Evolutionary conservation across 176 grass and related monocot genomes (phyloP).

Genomic region (Aegilops sharonensis): DNA sequence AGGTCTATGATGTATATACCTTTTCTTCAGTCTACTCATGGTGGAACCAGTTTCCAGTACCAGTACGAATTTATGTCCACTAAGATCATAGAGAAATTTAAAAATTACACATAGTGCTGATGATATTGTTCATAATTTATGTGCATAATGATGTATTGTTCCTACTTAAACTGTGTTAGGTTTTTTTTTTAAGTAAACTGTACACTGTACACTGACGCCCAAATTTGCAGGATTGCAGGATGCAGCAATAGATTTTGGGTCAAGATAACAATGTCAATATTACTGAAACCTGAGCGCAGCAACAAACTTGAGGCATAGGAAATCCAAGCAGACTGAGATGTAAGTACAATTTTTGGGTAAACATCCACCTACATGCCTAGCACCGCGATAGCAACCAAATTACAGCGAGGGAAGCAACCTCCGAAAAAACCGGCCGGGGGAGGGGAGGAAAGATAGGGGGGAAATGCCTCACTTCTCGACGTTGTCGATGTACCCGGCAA

Average conservation of each 20-base stretch:
- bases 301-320: not conserved
- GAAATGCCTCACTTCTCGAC: not conserved
- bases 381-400: not conserved
- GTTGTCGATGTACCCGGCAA: not conserved
- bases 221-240: not conserved
- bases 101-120: not conserved
- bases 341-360: not conserved
- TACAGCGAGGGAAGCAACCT: not conserved
- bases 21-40: not conserved
- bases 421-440: not conserved
- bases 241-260: not conserved
- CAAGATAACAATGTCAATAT: not conserved
- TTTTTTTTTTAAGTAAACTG: not conserved
- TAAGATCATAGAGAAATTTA: not conserved
- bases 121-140: no score
- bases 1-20: not conserved
- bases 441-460: no score
- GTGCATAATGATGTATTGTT: not conserved
- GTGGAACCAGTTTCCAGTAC: not conserved
- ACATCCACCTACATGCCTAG: no score
- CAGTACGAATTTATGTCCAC: not conserved
- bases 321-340: not conserved
- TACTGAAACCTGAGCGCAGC: not conserved
- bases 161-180: not conserved
- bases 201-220: not conserved